Percentiles rank a stretch among this genome's conserved stretches.
These are phyloP conservation scores for Hyphopichia wangnamkhiaoensis DNA, from an alignment of 1,139 yeast species.

Conservation along the genomic window DNA sequence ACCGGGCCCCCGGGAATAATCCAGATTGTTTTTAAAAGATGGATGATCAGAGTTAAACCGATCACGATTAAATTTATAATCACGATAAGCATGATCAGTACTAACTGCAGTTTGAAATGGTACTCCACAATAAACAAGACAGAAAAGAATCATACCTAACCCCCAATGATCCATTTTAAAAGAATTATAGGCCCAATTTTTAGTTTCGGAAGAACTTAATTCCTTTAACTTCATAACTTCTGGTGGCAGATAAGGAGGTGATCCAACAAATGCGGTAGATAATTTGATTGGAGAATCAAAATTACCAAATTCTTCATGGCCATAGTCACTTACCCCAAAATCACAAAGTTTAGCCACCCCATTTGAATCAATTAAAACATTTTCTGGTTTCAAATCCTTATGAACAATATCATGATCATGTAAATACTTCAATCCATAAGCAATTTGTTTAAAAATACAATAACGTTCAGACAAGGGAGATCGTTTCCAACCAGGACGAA, in stretches of 20 bases:
- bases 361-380: constrained; percentile 51
- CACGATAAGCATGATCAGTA: constrained; percentile 57
- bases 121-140: constrained; percentile 56
- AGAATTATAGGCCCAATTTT: constrained; percentile 59
- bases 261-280: constrained; percentile 61
- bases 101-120: constrained; percentile 60
- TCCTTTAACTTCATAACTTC: constrained; percentile 62
- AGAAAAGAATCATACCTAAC: constrained; percentile 64
- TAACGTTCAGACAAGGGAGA: constrained; percentile 48
- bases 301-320: constrained; percentile 58
- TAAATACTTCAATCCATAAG: constrained; percentile 51
- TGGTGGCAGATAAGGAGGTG: constrained; percentile 81
- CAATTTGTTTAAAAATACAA: constrained; percentile 63
- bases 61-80: constrained; percentile 54
- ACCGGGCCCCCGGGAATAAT: constrained; percentile 57
- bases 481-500: constrained; percentile 51
- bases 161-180: constrained; percentile 75
- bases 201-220: constrained; percentile 33
- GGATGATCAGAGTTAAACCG: constrained; percentile 53
- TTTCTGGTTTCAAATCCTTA: constrained; percentile 68
- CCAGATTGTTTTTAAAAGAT: constrained; percentile 49
- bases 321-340: constrained; percentile 72
- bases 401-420: constrained; percentile 63
- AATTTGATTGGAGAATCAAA: constrained; percentile 46
- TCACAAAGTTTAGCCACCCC: constrained; percentile 74